Evolutionary conservation across 352 stramenopile species (phyloP), one percentile per base, ranked within the genome.

Genomic region (Globisporangium emineosum): DNA sequence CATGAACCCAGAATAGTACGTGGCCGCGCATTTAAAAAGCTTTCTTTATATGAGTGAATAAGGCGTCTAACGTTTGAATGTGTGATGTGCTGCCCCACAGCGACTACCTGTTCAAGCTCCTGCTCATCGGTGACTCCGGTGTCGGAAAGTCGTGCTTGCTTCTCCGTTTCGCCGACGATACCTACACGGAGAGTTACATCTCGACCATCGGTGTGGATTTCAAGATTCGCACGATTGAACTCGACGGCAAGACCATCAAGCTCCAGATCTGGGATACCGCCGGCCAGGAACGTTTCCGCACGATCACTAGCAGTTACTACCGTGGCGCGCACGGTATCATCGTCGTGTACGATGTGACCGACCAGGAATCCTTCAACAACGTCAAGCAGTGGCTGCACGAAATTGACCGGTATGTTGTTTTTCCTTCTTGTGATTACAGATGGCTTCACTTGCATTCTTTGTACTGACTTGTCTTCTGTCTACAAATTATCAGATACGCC

Each of bases 191-290:
- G 75, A 98, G 92, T 67, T 99, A 99, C 80, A 99, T 99, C 76
- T 99, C 97, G 56, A 99, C 98, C 62, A 99, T 99, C 78, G 98
- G 98, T 74, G 97, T 99, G 45, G 97, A 99, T 81, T 99, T 99
- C 83, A 99, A 99, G 97, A 99, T 99, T 81, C 96, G 97, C 73
- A 99, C 97, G 51, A 99, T 99, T 68, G 95, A 99, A 71, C 77
- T 99, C 56, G 98, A 99, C 74, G 96, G 93, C 67, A 99, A 99
- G 86, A 99, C 94, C 57, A 98, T 99, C 83, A 99, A 99, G 86
- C 89, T 99, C 47, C 97, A 99, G 87, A 99, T 99, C 83, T 99
- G 98, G 98, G 98, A 99, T 81, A 99, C 98, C 27, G 98, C 98
- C 42, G 98, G 98, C 62, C 98, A 99, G 83, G 98, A 99, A 77